Conservation (phyloP, 805 yeast genomes). For the Scheffersomyces lignosus region DNA sequence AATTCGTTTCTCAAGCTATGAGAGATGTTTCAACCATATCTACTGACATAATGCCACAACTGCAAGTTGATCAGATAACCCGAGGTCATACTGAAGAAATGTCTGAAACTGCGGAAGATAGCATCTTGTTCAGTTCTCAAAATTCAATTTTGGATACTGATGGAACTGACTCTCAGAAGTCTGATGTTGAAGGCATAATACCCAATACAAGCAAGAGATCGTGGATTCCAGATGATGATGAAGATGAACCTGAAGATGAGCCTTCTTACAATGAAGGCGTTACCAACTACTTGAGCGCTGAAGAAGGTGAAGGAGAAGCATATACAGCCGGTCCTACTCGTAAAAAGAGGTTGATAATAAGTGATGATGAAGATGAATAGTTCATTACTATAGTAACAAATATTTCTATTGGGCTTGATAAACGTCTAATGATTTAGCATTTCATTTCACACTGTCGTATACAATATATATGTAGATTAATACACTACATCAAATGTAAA, state of each 20-base stretch:
- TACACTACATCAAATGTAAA: too few species aligned
- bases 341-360: conserved; percentile 23
- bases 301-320: conserved; percentile 6
- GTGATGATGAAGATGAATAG: conserved; percentile 21
- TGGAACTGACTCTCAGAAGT: not conserved
- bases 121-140: not conserved
- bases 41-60: too few species aligned
- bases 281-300: not conserved
- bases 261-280: conserved; percentile 6
- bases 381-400: conserved; percentile 1
- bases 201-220: conserved; percentile 5
- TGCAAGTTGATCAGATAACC: too few species aligned
- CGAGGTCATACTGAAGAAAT: not conserved
- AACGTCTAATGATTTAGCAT: not conserved
- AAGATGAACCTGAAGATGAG: too few species aligned
- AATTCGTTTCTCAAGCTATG: conserved; percentile 15
- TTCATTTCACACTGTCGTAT: not conserved
- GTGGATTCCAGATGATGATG: conserved; percentile 13
- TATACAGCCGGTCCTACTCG: conserved; percentile 11
- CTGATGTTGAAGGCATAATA: not conserved
- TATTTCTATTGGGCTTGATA: not conserved
- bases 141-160: not conserved
- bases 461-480: conserved; percentile 8
- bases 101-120: not conserved
- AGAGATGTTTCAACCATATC: conserved; percentile 9